Base-by-base conservation (phyloP, 352 stramenopile species). In the Phytopythium oedochilum region DNA sequence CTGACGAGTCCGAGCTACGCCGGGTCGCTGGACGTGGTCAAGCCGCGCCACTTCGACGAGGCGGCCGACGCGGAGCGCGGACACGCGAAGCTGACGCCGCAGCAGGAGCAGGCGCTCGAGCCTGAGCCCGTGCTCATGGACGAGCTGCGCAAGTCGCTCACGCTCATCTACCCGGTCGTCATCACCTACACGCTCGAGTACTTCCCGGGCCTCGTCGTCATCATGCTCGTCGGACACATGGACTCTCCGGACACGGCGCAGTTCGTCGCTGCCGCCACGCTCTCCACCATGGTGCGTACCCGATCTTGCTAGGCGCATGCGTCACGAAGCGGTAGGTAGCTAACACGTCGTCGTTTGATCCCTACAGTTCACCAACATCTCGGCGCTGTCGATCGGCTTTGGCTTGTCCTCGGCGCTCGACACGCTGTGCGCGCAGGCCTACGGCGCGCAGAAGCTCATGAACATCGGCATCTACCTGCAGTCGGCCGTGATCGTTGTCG, bases 401-500 rank as follows among this genome's bases (percentile, higher is more conserved):
- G 86, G 86, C 0, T 65, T 97, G 20, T 69, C 85, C 5, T 92
- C 85, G n/a, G 88, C 86, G 10, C 79, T 97, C 66, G 89, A 97
- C 63, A 97, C 89, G 54, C 64, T 97, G 0, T 96, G 85, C 55
- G 83, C 83, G 12, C 79, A 95, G 62, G 83, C 88, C 32, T 89
- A 83, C 48, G 88, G 88, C 38, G 86, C 89, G 35, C 77, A 73
- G 3, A 85, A 79, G 28, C 59, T 73, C 0, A 61, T 68, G 32
- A 83, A 89, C 43, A 78, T 97, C 42, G 89, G 89, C 9, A 83
- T 92, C 17, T 96, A 94, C 47, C 66, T 95, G 29, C 83, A 96
- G 52, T 89, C 73, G 36, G 83, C 82, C 0, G 44, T 92, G 5
- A 69, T 93, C 34, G 77, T 95, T 31, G 59, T 96, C 17, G 67